phyloP scores from a whole-genome alignment of 2,329 filamentous ascomycete genomes.

The Atkinsonella texensis region DNA sequence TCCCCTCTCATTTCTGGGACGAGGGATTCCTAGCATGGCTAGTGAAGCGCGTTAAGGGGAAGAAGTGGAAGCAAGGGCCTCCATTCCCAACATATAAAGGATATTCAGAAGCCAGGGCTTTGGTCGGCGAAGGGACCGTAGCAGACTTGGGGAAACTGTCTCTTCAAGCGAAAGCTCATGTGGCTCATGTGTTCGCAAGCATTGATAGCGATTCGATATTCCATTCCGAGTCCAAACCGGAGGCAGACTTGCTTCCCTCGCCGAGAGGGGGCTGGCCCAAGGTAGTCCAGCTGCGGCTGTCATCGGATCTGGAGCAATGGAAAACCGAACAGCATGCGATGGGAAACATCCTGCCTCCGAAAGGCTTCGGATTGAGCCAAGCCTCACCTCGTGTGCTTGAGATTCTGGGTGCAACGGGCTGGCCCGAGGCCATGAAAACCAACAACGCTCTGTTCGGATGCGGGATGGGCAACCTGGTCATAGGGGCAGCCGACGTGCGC shows the following conservation, averaged over 20 bases:
- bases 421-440: slow-evolving; percentile 8
- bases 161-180: slow-evolving; percentile 6
- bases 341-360: slow-evolving; percentile 11
- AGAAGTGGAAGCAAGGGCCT: background rate
- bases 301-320: slow-evolving; percentile 10
- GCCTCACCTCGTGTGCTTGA: slow-evolving; percentile 7
- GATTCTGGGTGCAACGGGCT: slow-evolving; percentile 8
- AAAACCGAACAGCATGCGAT: slow-evolving; percentile 9
- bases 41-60: background rate
- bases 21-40: slow-evolving; percentile 4
- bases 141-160: slow-evolving; percentile 8
- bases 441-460: slow-evolving; percentile 13
- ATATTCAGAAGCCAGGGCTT: slow-evolving; percentile 9
- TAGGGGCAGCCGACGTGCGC: slow-evolving; percentile 9
- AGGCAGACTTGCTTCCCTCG: background rate
- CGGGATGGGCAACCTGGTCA: slow-evolving; percentile 10
- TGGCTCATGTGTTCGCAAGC: slow-evolving; percentile 8
- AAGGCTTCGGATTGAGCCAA: slow-evolving; percentile 7
- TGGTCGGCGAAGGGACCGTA: slow-evolving; percentile 8
- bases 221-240: background rate
- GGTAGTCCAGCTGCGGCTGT: slow-evolving; percentile 9
- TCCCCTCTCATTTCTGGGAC: slow-evolving; percentile 9
- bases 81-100: slow-evolving; percentile 5
- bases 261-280: slow-evolving; percentile 2
- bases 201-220: background rate